Conservation (phyloP, 2,329 filamentous ascomycete genomes). For the Curvularia hawaiiensis region DNA sequence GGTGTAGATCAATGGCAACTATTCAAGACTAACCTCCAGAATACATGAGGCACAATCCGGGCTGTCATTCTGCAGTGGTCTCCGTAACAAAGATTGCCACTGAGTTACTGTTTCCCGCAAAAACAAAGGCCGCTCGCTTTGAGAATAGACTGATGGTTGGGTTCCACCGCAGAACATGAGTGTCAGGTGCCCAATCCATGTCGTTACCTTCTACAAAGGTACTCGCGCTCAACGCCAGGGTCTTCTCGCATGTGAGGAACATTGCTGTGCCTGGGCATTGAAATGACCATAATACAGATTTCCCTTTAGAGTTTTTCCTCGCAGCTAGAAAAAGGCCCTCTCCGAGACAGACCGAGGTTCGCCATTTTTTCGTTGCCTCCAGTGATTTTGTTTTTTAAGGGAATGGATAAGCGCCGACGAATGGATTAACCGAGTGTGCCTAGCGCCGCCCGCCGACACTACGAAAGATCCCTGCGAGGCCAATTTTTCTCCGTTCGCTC, state of each 20-base stretch:
- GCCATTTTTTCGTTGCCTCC: background rate
- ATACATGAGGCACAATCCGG: background rate
- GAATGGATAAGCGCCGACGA: slow-evolving; percentile 18
- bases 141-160: background rate
- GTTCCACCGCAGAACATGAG: slow-evolving; percentile 3
- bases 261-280: background rate
- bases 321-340: background rate
- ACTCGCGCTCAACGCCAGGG: background rate
- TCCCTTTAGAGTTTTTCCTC: no score
- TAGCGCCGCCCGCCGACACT: slow-evolving; percentile 15
- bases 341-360: background rate
- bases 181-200: slow-evolving; percentile 4
- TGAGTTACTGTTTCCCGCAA: background rate
- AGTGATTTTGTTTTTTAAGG: slow-evolving; percentile 5
- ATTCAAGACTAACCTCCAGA: background rate
- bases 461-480: slow-evolving; percentile 17
- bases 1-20: background rate
- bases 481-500: slow-evolving; percentile 22
- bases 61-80: background rate
- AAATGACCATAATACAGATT: background rate
- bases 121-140: background rate
- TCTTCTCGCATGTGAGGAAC: background rate
- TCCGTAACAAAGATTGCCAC: background rate
- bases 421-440: slow-evolving; percentile 16
- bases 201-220: background rate